Base-by-base conservation (phyloP, 495 filamentous ascomycete genomes). In the Umbilicaria muhlenbergii region DNA sequence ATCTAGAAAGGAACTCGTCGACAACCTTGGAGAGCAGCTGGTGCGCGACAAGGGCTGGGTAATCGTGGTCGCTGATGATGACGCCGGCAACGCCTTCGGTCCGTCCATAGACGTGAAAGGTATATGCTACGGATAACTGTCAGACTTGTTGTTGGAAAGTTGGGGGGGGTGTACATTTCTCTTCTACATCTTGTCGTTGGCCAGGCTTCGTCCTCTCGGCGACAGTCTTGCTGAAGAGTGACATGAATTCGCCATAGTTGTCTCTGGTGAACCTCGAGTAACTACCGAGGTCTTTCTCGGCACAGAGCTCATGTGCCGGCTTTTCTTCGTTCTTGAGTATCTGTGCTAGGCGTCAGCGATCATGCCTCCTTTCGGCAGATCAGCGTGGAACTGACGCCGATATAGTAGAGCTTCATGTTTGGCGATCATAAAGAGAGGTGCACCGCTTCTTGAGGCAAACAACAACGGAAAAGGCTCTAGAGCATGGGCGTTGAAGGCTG, bases 391-490 rank as follows among this genome's bases (percentile, higher is more conserved):
- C 78, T 48, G 78, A 93, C 87, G 46, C 86, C 87, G 54, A 93
- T 84, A 66, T 93, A 94, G 66, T 82, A 74, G 54, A 96, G 68
- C 76, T 93, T 94, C 89, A 95, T 94, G 61, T 45, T 77, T 66
- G 59, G 19, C 24, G 5, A 17, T 2, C 17, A 35, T 31, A 12
- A 14, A 19, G 18, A 19, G 17, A 36, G 32, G 41, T 19, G 2
- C 24, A 28, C 24, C 24, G 24, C 8, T 28, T 28, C 8, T 28
- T 6, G 5, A 28, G 19, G 8, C 8, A 28, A 28, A 28, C 19
- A 10, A 28, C 8, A 28, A 28, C 24, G 24, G 8, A 28, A 8
- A 6, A 28, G 24, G 24, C 8, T 28, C 24, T 28, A 8, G 24
- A 6, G 24, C 8, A 6, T 28, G 6, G 24, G 24, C 4, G 24